Evolutionary conservation across 2,329 filamentous ascomycete genomes (phyloP).

Genomic region (Ceratocystis harringtonii): DNA sequence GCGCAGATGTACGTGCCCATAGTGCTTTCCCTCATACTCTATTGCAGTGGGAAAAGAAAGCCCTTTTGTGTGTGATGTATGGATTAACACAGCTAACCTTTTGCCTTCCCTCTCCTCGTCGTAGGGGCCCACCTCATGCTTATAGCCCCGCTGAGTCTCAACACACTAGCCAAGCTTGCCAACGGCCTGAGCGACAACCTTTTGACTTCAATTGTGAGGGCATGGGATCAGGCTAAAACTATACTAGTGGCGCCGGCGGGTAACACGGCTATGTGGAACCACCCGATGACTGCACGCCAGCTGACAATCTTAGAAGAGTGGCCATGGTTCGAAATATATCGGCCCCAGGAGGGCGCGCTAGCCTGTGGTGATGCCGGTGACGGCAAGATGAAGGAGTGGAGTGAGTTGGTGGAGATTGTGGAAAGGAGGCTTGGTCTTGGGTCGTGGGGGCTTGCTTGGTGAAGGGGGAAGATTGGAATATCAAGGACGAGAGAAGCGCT

Average conservation of each 20-base stretch:
- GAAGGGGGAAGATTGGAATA: background rate
- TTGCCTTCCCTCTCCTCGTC: slow-evolving; percentile 22
- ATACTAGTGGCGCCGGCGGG: slow-evolving; percentile 70
- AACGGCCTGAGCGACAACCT: slow-evolving; percentile 66
- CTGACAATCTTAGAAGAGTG: slow-evolving; percentile 49
- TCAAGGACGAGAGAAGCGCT: no score
- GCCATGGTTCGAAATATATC: slow-evolving; percentile 56
- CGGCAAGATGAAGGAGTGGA: slow-evolving; percentile 75
- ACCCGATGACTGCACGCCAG: slow-evolving; percentile 65
- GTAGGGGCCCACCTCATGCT: slow-evolving; percentile 57
- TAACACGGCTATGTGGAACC: slow-evolving; percentile 83
- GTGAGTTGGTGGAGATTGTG: slow-evolving; percentile 52
- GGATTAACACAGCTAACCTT: background rate
- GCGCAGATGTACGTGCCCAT: slow-evolving; percentile 35
- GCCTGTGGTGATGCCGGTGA: slow-evolving; percentile 74
- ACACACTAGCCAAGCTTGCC: slow-evolving; percentile 70
- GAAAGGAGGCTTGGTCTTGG: slow-evolving; percentile 27
- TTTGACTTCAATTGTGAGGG: slow-evolving; percentile 57
- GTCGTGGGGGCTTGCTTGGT: background rate
- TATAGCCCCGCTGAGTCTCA: slow-evolving; percentile 69
- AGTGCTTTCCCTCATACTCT: no score
- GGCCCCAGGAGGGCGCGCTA: slow-evolving; percentile 58
- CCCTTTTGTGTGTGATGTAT: background rate
- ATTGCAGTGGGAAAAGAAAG: background rate
- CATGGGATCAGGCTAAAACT: slow-evolving; percentile 71